Evolutionary conservation across 1,139 yeast species (phyloP).

Genomic region (Magnusiomyces fungicola): DNA sequence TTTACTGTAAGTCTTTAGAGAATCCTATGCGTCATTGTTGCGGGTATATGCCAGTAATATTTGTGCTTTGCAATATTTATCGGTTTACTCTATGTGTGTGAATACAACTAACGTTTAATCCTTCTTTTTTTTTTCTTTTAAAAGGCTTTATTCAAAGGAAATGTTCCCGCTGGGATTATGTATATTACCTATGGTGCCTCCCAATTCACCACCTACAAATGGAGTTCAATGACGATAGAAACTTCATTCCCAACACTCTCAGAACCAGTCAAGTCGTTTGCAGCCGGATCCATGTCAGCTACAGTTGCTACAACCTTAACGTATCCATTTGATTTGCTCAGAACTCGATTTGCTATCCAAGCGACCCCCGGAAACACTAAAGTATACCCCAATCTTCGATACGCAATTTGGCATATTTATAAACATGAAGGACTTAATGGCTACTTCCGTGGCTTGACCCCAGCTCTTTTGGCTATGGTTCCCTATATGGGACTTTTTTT

Average conservation of each 20-base stretch:
- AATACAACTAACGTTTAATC: too few relatives aligned
- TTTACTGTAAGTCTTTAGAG: conserved; percentile 19
- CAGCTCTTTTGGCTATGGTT: conserved; percentile 58
- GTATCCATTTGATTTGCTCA: conserved; percentile 79
- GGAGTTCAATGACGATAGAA: conserved; percentile 41
- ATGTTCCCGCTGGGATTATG: conserved; percentile 83
- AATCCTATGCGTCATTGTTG: too few relatives aligned
- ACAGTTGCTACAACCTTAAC: conserved; percentile 61
- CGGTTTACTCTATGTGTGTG: too few relatives aligned
- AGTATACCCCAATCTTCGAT: conserved; percentile 42
- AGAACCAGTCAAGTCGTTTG: conserved; percentile 43
- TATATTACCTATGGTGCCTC: conserved; percentile 78
- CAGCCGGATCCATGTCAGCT: conserved; percentile 78
- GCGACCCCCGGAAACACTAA: conserved; percentile 37
- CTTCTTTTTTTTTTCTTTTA: too few relatives aligned
- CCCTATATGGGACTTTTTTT: conserved; percentile 64
- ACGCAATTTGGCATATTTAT: conserved; percentile 40
- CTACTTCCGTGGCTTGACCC: conserved; percentile 54
- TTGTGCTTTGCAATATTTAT: too few relatives aligned
- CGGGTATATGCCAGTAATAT: too few relatives aligned
- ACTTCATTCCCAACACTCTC: conserved; percentile 28
- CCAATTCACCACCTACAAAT: conserved; percentile 70
- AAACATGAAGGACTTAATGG: conserved; percentile 48
- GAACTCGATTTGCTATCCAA: conserved; percentile 68
- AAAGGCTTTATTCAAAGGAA: conserved; percentile 83